phyloP scores from a whole-genome alignment of 2,329 filamentous ascomycete species.

The Fusarium sp. region DNA sequence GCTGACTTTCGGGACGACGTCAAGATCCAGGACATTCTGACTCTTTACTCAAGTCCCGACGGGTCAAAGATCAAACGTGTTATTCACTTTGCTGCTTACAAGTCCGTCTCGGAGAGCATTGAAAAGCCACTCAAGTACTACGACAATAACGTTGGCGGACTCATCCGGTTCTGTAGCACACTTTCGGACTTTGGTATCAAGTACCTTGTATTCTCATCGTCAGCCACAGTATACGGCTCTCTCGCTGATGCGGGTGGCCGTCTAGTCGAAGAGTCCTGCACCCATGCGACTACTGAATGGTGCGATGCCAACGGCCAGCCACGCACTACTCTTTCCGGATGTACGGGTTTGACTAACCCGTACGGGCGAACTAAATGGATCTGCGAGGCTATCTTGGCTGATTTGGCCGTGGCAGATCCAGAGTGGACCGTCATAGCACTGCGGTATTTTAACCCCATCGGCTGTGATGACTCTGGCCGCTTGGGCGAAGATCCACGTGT shows the following conservation, averaged over 20 bases:
- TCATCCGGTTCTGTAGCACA: constrained; percentile 66
- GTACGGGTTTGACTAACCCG: constrained; percentile 44
- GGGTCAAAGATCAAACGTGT: constrained; percentile 55
- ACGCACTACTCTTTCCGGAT: neutral
- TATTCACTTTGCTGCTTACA: constrained; percentile 78
- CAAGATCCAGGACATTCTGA: neutral
- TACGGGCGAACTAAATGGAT: constrained; percentile 77
- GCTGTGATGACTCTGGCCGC: constrained; percentile 72
- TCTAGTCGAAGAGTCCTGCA: constrained; percentile 31
- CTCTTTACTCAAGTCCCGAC: neutral
- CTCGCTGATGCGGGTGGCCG: constrained; percentile 59
- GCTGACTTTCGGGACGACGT: constrained; percentile 8
- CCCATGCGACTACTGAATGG: constrained; percentile 62
- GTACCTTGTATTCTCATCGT: constrained; percentile 76
- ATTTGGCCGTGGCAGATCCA: constrained; percentile 70
- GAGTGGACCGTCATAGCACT: constrained; percentile 73
- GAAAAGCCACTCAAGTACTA: constrained; percentile 71
- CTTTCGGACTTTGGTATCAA: constrained; percentile 60
- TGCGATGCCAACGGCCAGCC: neutral
- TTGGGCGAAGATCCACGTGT: constrained; percentile 70
- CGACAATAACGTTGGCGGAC: constrained; percentile 74
- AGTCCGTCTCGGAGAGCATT: constrained; percentile 75
- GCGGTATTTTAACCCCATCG: constrained; percentile 76
- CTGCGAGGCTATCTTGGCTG: constrained; percentile 73
- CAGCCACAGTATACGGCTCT: constrained; percentile 74